phyloP scores from a whole-genome alignment of 108 stramenopile genomes.

The Phaeodactylum tricornutum region DNA sequence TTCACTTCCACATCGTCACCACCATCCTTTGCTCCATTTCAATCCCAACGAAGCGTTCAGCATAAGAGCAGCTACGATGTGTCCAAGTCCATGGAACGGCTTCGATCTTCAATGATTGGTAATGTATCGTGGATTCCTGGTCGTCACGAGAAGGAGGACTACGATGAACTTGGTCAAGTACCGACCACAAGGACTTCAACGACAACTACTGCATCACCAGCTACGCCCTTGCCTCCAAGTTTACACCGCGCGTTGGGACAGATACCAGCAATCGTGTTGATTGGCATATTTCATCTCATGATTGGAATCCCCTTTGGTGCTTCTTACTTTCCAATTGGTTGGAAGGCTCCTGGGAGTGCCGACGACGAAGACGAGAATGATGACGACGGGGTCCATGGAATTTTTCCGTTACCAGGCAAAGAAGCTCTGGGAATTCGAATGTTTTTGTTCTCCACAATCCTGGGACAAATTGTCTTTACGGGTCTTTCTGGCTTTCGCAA shows the following conservation, averaged over 20 bases:
- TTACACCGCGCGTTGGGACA: conserved; percentile 1
- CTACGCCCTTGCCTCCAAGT: too few species aligned
- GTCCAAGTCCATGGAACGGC: too few species aligned
- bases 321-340: conserved; percentile 56
- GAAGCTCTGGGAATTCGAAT: conserved; percentile 76
- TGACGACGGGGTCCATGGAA: conserved; percentile 8
- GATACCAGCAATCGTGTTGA: background rate
- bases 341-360: conserved; percentile 18
- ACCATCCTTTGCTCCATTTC: too few species aligned
- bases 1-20: too few species aligned
- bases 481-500: conserved; percentile 46
- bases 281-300: conserved; percentile 45
- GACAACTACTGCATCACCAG: too few species aligned
- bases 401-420: conserved; percentile 53
- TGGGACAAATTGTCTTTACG: conserved; percentile 56
- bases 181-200: too few species aligned
- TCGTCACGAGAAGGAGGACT: too few species aligned
- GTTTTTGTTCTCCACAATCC: conserved; percentile 58
- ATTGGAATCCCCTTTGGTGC: conserved; percentile 68
- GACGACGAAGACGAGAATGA: background rate
- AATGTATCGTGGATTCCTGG: too few species aligned
- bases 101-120: too few species aligned
- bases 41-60: too few species aligned
- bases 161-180: too few species aligned
- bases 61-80: too few species aligned